Conservation (phyloP, 257 asterid genomes). For the Nicotiana obtusifolia region DNA sequence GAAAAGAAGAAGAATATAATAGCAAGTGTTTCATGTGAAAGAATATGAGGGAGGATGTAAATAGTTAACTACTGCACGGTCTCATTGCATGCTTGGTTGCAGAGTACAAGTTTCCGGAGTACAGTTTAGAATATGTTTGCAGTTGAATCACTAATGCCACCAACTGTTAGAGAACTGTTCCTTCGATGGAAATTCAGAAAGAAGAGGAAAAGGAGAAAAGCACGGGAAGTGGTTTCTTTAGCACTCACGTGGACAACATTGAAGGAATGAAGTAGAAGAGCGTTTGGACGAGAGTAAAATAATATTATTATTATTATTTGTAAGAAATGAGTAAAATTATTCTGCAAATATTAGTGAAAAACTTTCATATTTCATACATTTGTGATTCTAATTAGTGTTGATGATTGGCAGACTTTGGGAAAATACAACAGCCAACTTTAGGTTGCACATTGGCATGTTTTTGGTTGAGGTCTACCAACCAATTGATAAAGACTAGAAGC, state of each 20-base stretch:
- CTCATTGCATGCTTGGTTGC: too few relatives aligned
- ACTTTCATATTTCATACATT: not conserved
- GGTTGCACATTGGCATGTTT: not conserved
- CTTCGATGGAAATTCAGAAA: not conserved
- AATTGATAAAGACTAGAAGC: too few relatives aligned
- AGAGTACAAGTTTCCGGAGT: not conserved
- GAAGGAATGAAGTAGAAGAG: not conserved
- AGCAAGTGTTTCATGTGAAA: not conserved
- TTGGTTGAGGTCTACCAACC: not conserved
- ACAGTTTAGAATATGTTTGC: not conserved
- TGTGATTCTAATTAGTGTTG: not conserved
- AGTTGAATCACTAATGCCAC: not conserved
- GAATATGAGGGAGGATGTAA: not conserved
- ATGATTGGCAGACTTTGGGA: not conserved
- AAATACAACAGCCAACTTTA: not conserved
- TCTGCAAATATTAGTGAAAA: not conserved
- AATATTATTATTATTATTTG: not conserved
- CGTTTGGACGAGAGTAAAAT: not conserved
- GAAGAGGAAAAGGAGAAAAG: not conserved
- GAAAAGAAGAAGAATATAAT: not conserved
- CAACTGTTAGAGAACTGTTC: not conserved
- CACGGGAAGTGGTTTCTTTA: not conserved
- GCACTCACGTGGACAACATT: not conserved
- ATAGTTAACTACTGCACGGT: not conserved
- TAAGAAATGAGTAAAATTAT: not conserved